Evolutionary conservation across 345 rosid genomes (phyloP), one percentile per base, ranked within the genome.

Genomic region (Salix viminalis): DNA sequence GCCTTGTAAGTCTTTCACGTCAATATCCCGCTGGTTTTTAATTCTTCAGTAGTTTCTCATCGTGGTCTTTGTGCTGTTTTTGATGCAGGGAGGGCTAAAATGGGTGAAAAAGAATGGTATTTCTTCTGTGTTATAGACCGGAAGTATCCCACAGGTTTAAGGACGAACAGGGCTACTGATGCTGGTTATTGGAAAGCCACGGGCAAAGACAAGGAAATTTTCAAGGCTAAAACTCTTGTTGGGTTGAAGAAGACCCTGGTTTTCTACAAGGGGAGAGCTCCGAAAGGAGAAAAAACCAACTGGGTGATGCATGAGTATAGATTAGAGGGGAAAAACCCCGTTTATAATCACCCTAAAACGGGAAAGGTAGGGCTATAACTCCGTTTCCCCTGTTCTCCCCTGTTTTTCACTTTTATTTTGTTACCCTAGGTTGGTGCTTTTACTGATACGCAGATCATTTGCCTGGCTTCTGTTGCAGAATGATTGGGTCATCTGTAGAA

Each of bases 401-500:
- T 37, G 60, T 76, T 76, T 76, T 76, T 9, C 28, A n/a, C 5
- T 19, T 39, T 50, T 10, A 1, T 42, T 74, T 26, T 48, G 7
- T 15, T 65, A 1, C 65, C 15, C 21, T 12, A n/a, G 4, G 24
- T 13, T 18, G 46, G 10, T 76, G 67, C 12, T n/a, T 34, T 39
- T 54, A 24, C 42, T 44, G 46, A 11, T 41, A 54, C 14, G 0
- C 0, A 1, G 34, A 23, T 46, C 46, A 9, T 60, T n/a, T 41
- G n/a, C 46, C 76, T 13, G 14, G 67, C 67, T 23, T n/a, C 15
- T 28, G 39, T 72, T 80, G 82, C 90, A 92, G 97, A 90, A 87
- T 72, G 97, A 92, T 46, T 92, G 97, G 97, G 97, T 90, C 18
- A 86, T 90, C 69, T 90, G 91, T 65, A 91, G 97, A 79, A 87